Evolutionary conservation across 2,329 filamentous ascomycete species (phyloP), one percentile per base, ranked within the genome.

Genomic region (Fusarium verrucosum): DNA sequence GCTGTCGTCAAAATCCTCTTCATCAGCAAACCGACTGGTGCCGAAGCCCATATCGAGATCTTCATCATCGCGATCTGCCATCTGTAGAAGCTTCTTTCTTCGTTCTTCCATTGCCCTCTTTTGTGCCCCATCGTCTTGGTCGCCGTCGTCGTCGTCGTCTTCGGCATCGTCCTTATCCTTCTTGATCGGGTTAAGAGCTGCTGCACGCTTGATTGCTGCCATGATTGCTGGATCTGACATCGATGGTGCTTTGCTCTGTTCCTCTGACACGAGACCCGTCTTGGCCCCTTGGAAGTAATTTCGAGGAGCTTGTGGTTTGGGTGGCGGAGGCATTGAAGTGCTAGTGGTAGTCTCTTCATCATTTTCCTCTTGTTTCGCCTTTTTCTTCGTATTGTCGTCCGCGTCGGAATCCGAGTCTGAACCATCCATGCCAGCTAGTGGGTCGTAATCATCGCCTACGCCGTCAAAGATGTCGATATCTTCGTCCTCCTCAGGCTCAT

Each of bases 31-130:
- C 25, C 94, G 85, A 72, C 90, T 95, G 19, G 89, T 92, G 30
- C 95, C 95, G 73, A 99, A 98, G 59, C 94, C 94, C 82, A 98
- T 87, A 73, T 99, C 95, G 79, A 99, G 85, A 77, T 99, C 94
- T 55, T 94, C 89, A 43, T 93, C 87, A 74, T 98, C 94, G 43
- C 94, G 86, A 68, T 91, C 90, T 52, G 88, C 87, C 58, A 84
- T 84, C 69, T 89, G 82, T 7, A 97, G 81, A 81, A 97, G 90
- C 66, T 86, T 89, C 75, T 87, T 89, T 47, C 89, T 86, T 9
- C 90, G 88, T 45, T 88, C 88, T 62, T 89, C 85, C 61, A 88
- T 86, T 3, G 86, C 86, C 69, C 77, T 80, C 7, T 81, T 80
- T 47, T 79, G 80, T 59, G 78, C 71, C n/a, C 76, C 76, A 32